Base-by-base conservation (phyloP, 208 protist genomes). In the Tritrichomonas foetus region DNA sequence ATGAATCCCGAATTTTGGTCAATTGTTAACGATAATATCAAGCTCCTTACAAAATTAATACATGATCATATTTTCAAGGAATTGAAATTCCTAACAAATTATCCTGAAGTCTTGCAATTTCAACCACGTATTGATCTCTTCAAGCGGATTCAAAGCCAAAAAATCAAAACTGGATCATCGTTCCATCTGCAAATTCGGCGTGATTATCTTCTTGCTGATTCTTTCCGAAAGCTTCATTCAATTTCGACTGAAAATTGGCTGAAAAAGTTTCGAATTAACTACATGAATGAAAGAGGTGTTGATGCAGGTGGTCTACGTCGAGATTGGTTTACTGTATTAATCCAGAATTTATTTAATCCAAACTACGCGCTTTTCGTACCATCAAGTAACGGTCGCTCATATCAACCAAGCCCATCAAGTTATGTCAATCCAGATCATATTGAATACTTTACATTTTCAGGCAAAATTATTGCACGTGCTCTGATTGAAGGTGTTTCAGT, bases 351-450 rank as follows among this genome's bases (percentile, higher is more conserved):
- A 27, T 95, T 95, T 75, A 93, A 95, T 93, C 94, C 93, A 33
- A 93, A 93, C 30, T 95, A 95, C 61, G 74, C 55, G 13, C 55
- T 95, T 30, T 95, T 95, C 33, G 44, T 44, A 49, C 75, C 94
- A 66, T 72, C 94, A 27, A 49, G 93, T n/a, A 95, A 94, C n/a
- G 33, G n/a, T 25, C 49, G 66, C 14, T 47, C 69, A 36, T 99
- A 98, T 94, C 98, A 99, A 95, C 98, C 98, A 64, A 99, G 99
- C 96, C 97, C 97, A 9, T 96, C 97, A 89, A 99, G 97, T 27
- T 96, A 96, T 93, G 96, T 99, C 30, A 99, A 99, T 96, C 53
- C 53, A 27, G 89, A 98, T 69, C 98, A 99, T 94, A 96, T 99
- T 47, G 95, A 97, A 30, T 99, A 99, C 97, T 99, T 99, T 95